Evolutionary conservation across 139 green algal species (phyloP), one percentile per base, ranked within the genome.

Genomic region (Chlamydomonas sp.): DNA sequence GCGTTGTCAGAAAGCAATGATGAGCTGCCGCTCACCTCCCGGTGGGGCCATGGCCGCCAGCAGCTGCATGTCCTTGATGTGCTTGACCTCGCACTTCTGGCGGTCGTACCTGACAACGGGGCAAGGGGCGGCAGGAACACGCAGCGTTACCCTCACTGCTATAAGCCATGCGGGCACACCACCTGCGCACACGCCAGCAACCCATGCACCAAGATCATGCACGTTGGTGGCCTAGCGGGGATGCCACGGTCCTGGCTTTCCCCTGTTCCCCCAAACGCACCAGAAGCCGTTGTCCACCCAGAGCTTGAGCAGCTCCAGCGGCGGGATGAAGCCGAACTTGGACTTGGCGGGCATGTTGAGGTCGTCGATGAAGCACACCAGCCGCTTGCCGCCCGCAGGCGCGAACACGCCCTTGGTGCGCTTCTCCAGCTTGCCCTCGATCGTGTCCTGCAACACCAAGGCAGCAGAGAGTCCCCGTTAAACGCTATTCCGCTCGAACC

Each of bases 261-360:
- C 31, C 31, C 31, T 49, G 31, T 0, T 49, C 31, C 31, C 31
- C 31, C 31, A 49, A 49, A 49, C 89, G 84, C 78, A 92, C 96
- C 96, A 98, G 93, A 96, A 97, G 57, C 95, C 96, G 91, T 97
- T 96, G 93, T 98, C 96, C 2, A 92, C 90, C 95, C 95, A 98
- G 2, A 97, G 93, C 92, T 97, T 97, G 76, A 98, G 93, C 78
- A 98, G 93, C 90, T 98, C 96, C 59, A 97, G 89, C 12, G 96
- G 96, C 20, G 96, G 95, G 62, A 97, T 96, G 94, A 97, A 97
- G 58, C 96, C 96, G 83, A 97, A 97, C 76, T 84, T 79, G 79
- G 87, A 94, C 90, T 96, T 96, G 77, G 94, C 83, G 16, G 95
- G 94, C 95, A 97, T 97, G 92, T 96, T 96, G 49, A 97, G 90